Percentiles rank a stretch among this genome's conserved stretches.
phyloP scores from a whole-genome alignment of 2,329 filamentous ascomycete species.

The Thyridium curvatum region DNA sequence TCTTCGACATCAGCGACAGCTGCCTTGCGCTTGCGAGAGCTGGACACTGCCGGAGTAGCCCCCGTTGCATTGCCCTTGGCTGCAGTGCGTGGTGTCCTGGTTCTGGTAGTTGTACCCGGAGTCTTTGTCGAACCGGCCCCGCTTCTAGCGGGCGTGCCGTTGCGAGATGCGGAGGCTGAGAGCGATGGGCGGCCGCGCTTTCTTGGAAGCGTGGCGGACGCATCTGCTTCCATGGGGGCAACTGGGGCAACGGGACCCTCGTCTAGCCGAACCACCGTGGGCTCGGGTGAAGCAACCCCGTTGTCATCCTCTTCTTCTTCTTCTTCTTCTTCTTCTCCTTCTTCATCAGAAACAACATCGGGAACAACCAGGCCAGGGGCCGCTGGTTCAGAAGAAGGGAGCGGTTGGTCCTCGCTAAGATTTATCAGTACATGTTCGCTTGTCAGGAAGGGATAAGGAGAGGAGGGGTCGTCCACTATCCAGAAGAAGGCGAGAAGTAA shows the following conservation, averaged over 20 bases:
- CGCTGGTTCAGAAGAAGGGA: too few species aligned
- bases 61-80: not conserved
- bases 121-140: not conserved
- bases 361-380: too few species aligned
- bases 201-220: not conserved
- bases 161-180: conserved; percentile 1
- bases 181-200: conserved; percentile 3
- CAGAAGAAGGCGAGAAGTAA: too few species aligned
- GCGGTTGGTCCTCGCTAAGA: too few species aligned
- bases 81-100: not conserved
- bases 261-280: too few species aligned
- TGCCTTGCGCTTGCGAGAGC: conserved; percentile 16
- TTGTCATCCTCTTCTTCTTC: not conserved
- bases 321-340: not conserved
- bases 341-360: not conserved
- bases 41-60: not conserved
- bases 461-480: too few species aligned
- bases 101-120: not conserved
- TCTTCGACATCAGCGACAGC: conserved; percentile 7
- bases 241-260: too few species aligned
- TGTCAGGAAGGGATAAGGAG: too few species aligned
- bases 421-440: too few species aligned
- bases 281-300: not conserved
- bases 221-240: not conserved
- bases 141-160: conserved; percentile 1